Percentiles rank a stretch among this genome's conserved stretches.
These are phyloP conservation scores for Yarrowia osloensis DNA, from an alignment of 805 yeast genomes.

Conservation along the genomic window DNA sequence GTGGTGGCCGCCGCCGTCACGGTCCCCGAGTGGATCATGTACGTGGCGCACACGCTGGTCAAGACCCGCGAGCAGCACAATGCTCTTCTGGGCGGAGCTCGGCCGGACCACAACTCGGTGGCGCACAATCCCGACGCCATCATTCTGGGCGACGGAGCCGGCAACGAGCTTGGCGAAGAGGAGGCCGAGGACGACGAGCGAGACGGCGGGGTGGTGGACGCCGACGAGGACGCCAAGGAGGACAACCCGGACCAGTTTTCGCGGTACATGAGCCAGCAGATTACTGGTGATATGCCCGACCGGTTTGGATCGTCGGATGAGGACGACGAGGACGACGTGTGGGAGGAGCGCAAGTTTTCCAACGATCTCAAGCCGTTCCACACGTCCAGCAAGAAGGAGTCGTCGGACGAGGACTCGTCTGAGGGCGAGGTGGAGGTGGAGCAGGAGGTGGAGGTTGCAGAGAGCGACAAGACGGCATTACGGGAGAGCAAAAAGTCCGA, in stretches of 20 bases:
- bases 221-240: slow-evolving; percentile 39
- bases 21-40: slow-evolving; percentile 70
- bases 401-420: slow-evolving; percentile 19
- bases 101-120: slow-evolving; percentile 48
- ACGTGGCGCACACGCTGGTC: slow-evolving; percentile 77
- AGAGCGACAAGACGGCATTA: not conserved
- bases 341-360: slow-evolving; percentile 31
- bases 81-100: slow-evolving; percentile 85
- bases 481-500: slow-evolving; percentile 3
- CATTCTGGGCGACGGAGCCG: slow-evolving; percentile 41
- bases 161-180: slow-evolving; percentile 36
- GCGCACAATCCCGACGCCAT: slow-evolving; percentile 41
- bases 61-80: slow-evolving; percentile 89
- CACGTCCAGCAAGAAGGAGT: slow-evolving; percentile 15
- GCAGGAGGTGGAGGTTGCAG: not conserved
- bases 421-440: slow-evolving; percentile 10
- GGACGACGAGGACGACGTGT: slow-evolving; percentile 34
- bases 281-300: slow-evolving; percentile 26
- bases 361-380: slow-evolving; percentile 27
- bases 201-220: slow-evolving; percentile 36
- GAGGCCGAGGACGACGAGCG: slow-evolving; percentile 35
- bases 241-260: slow-evolving; percentile 37
- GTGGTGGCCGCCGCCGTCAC: slow-evolving; percentile 52
- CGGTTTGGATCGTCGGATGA: slow-evolving; percentile 31
- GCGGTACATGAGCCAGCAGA: slow-evolving; percentile 30